phyloP scores from a whole-genome alignment of 768 basidiomycete species.

The Leccinum broughii region DNA sequence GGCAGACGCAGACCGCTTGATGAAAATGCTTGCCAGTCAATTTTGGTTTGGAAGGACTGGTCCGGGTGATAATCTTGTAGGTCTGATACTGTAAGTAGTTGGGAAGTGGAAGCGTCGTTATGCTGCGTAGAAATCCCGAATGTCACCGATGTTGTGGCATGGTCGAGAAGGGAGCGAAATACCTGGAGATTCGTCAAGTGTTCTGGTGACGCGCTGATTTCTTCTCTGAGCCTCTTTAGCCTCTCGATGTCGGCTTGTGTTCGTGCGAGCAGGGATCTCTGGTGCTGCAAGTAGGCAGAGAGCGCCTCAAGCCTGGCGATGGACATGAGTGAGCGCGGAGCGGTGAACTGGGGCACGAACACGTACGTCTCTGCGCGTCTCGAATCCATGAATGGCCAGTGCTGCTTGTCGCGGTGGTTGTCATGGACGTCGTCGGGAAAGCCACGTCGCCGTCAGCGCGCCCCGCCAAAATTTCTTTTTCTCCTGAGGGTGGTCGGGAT shows the following conservation, averaged over 20 bases:
- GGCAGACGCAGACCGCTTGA: conserved; percentile 47
- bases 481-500: conserved; percentile 15
- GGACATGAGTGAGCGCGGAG: conserved; percentile 1
- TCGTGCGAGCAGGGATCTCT: conserved; percentile 56
- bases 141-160: conserved; percentile 25
- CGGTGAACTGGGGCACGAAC: neutral
- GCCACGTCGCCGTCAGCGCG: conserved; percentile 15
- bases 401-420: conserved; percentile 31
- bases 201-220: conserved; percentile 38
- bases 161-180: conserved; percentile 8
- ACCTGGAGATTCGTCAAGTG: conserved; percentile 39
- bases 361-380: conserved; percentile 39
- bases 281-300: conserved; percentile 60
- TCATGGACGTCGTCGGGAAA: conserved; percentile 27
- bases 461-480: conserved; percentile 24
- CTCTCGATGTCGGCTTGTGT: conserved; percentile 64
- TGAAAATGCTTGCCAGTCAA: conserved; percentile 65
- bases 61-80: conserved; percentile 44
- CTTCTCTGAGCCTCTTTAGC: conserved; percentile 46
- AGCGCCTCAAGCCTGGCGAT: conserved; percentile 52
- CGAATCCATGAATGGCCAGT: conserved; percentile 27
- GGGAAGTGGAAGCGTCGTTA: conserved; percentile 9
- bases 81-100: conserved; percentile 45
- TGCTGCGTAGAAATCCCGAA: conserved; percentile 9
- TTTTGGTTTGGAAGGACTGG: conserved; percentile 42